phyloP scores from a whole-genome alignment of 1,284 basidiomycete genomes.

The Vanrija pseudolonga region DNA sequence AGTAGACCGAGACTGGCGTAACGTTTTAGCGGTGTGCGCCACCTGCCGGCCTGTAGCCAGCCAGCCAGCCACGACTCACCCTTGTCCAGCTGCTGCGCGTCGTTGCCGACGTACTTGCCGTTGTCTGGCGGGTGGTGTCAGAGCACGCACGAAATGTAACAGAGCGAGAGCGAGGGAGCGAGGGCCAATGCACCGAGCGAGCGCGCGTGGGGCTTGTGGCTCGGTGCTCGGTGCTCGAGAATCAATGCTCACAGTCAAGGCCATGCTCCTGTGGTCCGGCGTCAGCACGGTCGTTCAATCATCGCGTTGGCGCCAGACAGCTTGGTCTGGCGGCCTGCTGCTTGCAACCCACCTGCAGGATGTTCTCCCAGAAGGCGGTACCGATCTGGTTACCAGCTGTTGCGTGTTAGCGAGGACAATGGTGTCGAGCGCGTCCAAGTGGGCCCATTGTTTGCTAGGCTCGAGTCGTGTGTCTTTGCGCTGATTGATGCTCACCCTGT shows the following conservation, averaged over 20 bases:
- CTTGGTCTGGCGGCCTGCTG: neutral
- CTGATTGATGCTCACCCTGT: constrained; percentile 18
- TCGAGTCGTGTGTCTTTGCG: neutral
- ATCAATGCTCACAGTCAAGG: constrained; percentile 32
- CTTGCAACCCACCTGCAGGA: constrained; percentile 33
- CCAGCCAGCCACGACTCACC: constrained; percentile 21
- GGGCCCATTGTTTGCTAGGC: neutral
- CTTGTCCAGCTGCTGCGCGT: constrained; percentile 39
- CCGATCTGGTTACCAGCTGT: constrained; percentile 45
- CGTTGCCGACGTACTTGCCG: constrained; percentile 42
- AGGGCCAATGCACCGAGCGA: neutral
- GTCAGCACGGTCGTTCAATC: constrained; percentile 9
- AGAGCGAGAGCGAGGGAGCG: neutral
- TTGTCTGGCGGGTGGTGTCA: constrained; percentile 12
- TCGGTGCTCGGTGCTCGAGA: neutral
- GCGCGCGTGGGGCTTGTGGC: neutral
- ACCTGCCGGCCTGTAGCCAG: too few species aligned
- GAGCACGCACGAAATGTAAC: neutral
- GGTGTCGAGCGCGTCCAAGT: neutral
- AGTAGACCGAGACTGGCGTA: constrained; percentile 46
- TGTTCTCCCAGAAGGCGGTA: constrained; percentile 47
- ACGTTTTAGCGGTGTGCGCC: too few species aligned
- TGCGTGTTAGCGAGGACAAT: neutral
- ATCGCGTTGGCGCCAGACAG: neutral
- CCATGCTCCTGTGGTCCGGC: constrained; percentile 36